phyloP scores from a whole-genome alignment of 805 yeast genomes.

The Candida xyloterini region DNA sequence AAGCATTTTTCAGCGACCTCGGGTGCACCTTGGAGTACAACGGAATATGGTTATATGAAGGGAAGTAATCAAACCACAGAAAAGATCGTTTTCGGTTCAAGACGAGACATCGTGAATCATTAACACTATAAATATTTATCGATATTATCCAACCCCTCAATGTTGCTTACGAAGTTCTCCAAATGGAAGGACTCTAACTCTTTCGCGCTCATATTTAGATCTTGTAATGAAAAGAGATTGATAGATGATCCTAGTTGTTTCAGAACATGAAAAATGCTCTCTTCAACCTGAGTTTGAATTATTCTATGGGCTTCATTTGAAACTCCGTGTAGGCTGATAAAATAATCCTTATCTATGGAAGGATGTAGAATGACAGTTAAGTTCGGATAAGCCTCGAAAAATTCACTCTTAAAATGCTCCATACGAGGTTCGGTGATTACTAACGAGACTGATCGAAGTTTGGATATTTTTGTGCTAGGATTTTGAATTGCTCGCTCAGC shows the following conservation, averaged over 20 bases:
- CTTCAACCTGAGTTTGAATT: slow-evolving; percentile 44
- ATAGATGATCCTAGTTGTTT: slow-evolving; percentile 41
- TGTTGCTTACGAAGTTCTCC: slow-evolving; percentile 23
- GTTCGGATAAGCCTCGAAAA: slow-evolving; percentile 21
- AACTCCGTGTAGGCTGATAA: slow-evolving; percentile 20
- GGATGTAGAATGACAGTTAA: slow-evolving; percentile 31
- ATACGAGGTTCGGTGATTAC: slow-evolving; percentile 18
- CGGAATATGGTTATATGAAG: slow-evolving; percentile 58
- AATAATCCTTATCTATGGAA: slow-evolving; percentile 12
- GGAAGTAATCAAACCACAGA: slow-evolving; percentile 56
- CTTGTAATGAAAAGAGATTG: slow-evolving; percentile 25
- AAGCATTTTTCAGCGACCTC: slow-evolving; percentile 37
- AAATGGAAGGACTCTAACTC: slow-evolving; percentile 25
- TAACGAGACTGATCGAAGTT: slow-evolving; percentile 15
- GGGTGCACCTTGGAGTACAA: slow-evolving; percentile 48
- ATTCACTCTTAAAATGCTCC: slow-evolving; percentile 7
- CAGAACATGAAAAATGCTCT: slow-evolving; percentile 53
- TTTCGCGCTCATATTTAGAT: slow-evolving; percentile 12
- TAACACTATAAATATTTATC: slow-evolving; percentile 3
- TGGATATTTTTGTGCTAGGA: slow-evolving; percentile 1
- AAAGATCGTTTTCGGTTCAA: slow-evolving; percentile 51
- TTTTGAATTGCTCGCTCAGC: not conserved
- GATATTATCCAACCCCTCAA: slow-evolving; percentile 19
- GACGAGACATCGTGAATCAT: slow-evolving; percentile 40
- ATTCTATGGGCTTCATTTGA: slow-evolving; percentile 31